A percentile compares a stretch with the other conserved stretches of the same genome.
Evolutionary conservation across 345 rosid species (phyloP).

Genomic region (Brassica incana): DNA sequence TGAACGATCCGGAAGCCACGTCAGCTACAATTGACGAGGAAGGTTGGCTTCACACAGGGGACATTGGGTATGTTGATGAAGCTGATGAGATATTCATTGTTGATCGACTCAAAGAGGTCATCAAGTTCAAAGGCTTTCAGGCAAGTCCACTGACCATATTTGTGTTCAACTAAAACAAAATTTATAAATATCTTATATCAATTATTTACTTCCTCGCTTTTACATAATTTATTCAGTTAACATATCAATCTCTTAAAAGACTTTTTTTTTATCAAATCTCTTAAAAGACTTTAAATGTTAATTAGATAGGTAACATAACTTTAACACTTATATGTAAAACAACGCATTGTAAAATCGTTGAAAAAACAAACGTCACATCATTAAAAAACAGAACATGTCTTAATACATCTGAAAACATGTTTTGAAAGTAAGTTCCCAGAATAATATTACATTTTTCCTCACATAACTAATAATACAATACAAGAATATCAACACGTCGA

Average conservation of each 20-base stretch:
- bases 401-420: not conserved
- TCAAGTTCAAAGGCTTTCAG: slow-evolving; percentile 94
- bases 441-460: not conserved
- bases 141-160: slow-evolving; percentile 20
- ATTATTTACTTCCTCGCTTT: no score
- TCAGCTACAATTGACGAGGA: slow-evolving; percentile 65
- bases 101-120: slow-evolving; percentile 85
- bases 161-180: not conserved
- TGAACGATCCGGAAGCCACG: slow-evolving; percentile 71
- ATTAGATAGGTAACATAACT: not conserved
- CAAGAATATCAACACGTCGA: not conserved
- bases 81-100: slow-evolving; percentile 82
- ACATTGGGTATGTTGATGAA: slow-evolving; percentile 82
- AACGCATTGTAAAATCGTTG: not conserved
- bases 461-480: not conserved
- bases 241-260: not conserved
- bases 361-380: not conserved
- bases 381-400: not conserved
- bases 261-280: not conserved
- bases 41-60: slow-evolving; percentile 96
- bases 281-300: not conserved
- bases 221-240: not conserved
- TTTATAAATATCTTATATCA: not conserved
- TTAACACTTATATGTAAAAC: not conserved
- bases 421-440: not conserved